Evolutionary conservation across 2,329 filamentous ascomycete genomes (phyloP).

Genomic region (Trichophaea hybrida): DNA sequence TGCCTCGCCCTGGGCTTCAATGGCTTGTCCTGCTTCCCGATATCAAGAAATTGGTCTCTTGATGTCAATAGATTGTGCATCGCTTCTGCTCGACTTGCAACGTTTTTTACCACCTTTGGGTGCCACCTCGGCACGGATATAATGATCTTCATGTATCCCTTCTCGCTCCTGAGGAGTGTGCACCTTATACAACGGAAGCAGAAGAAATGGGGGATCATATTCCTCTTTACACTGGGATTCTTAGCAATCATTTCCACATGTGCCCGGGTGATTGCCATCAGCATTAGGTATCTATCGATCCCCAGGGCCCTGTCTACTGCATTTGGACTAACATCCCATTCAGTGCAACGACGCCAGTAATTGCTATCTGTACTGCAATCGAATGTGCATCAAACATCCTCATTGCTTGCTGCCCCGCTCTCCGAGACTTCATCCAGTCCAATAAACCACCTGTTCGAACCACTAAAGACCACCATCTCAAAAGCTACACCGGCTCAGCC

Average conservation of each 20-base stretch:
- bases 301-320: neutral
- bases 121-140: slow-evolving; percentile 14
- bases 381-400: slow-evolving; percentile 14
- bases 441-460: neutral
- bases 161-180: slow-evolving; percentile 10
- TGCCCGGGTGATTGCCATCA: slow-evolving; percentile 11
- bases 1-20: slow-evolving; percentile 8
- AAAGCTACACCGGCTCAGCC: neutral
- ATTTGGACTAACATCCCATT: neutral
- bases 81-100: neutral
- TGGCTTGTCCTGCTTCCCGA: slow-evolving; percentile 11
- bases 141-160: slow-evolving; percentile 16
- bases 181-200: slow-evolving; percentile 6
- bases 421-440: slow-evolving; percentile 9
- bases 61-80: slow-evolving; percentile 7
- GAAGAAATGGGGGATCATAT: slow-evolving; percentile 3
- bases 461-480: neutral
- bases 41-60: slow-evolving; percentile 14
- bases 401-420: slow-evolving; percentile 10
- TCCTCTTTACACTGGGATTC: slow-evolving; percentile 12
- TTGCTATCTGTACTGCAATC: slow-evolving; percentile 9
- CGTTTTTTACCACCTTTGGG: slow-evolving; percentile 7
- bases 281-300: slow-evolving; percentile 1
- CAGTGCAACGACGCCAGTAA: slow-evolving; percentile 1
- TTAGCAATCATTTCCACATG: slow-evolving; percentile 12